These are phyloP conservation scores for Leccinum truebloodii DNA, from an alignment of 768 basidiomycete genomes.

Conservation along the genomic window DNA sequence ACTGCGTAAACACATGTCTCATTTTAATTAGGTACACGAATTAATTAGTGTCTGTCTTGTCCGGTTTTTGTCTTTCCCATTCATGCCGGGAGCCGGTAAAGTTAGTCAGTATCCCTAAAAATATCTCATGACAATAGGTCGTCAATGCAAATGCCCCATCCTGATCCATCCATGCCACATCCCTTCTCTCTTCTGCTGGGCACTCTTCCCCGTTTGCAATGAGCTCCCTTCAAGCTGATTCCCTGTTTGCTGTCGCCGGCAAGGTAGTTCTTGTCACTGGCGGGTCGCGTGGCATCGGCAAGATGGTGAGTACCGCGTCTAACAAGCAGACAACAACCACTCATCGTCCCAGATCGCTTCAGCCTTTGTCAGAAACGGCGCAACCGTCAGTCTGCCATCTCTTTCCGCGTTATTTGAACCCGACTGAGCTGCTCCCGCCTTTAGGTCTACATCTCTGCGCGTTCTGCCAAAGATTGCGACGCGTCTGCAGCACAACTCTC, in stretches of 20 bases:
- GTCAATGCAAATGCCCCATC: background rate
- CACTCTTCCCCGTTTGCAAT: conserved; percentile 33
- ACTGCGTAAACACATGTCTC: conserved; percentile 25
- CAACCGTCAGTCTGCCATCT: conserved; percentile 40
- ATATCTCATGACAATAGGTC: conserved; percentile 21
- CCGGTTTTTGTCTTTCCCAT: conserved; percentile 4
- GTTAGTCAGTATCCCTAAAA: conserved; percentile 9
- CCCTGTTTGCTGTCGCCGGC: conserved; percentile 51
- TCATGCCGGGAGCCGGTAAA: conserved; percentile 15
- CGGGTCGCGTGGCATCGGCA: conserved; percentile 65
- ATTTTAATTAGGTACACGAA: conserved; percentile 22
- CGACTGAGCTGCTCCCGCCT: background rate
- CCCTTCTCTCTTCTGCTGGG: too few relatives aligned
- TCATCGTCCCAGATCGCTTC: conserved; percentile 52
- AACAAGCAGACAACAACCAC: background rate
- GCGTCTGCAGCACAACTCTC: conserved; percentile 54
- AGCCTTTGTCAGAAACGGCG: conserved; percentile 63
- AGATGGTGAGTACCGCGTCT: conserved; percentile 46
- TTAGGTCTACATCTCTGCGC: conserved; percentile 64
- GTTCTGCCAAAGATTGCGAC: conserved; percentile 52
- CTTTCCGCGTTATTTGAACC: background rate
- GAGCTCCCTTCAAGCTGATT: conserved; percentile 37
- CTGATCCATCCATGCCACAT: background rate
- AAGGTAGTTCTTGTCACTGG: conserved; percentile 65
- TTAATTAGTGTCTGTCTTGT: conserved; percentile 26